Conservation (phyloP, 768 basidiomycete genomes). For the Hemileccinum rubropunctum region DNA sequence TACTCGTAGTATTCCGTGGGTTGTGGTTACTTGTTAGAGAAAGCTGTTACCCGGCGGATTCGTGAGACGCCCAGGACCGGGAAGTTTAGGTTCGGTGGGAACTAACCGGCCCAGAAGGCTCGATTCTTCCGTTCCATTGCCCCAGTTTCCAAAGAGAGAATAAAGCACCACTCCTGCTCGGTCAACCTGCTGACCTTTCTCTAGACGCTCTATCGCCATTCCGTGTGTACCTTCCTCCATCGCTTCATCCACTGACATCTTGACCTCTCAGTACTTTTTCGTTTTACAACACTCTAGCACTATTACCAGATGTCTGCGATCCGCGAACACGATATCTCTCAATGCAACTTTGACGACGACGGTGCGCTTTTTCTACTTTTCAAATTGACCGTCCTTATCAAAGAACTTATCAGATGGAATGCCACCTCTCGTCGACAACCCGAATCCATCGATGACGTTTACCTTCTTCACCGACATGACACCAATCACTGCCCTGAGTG, state of each 20-base stretch:
- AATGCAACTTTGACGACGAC: constrained; percentile 35
- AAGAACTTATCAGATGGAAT: constrained; percentile 38
- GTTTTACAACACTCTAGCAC: not conserved
- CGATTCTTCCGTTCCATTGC: constrained; percentile 28
- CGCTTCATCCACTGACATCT: constrained; percentile 10
- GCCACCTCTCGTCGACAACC: constrained; percentile 54
- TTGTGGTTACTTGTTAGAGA: constrained; percentile 10
- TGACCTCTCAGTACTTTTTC: not conserved
- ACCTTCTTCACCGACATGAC: constrained; percentile 65
- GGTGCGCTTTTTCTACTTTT: constrained; percentile 22
- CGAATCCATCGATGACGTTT: constrained; percentile 50
- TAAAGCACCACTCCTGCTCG: constrained; percentile 30
- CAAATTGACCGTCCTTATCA: constrained; percentile 3
- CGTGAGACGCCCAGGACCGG: constrained; percentile 15
- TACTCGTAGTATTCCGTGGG: constrained; percentile 3
- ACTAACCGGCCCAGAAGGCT: constrained; percentile 25
- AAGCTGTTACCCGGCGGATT: not conserved
- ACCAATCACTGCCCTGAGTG: constrained; percentile 45
- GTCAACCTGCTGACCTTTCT: constrained; percentile 15
- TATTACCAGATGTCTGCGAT: constrained; percentile 21
- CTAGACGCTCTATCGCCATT: constrained; percentile 30
- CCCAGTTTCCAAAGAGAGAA: constrained; percentile 36
- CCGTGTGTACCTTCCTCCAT: constrained; percentile 14
- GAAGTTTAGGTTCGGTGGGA: constrained; percentile 25
- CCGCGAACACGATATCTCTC: constrained; percentile 24